Evolutionary conservation across 2,329 filamentous ascomycete species (phyloP).

Genomic region (Stagonosporopsis vannaccii): DNA sequence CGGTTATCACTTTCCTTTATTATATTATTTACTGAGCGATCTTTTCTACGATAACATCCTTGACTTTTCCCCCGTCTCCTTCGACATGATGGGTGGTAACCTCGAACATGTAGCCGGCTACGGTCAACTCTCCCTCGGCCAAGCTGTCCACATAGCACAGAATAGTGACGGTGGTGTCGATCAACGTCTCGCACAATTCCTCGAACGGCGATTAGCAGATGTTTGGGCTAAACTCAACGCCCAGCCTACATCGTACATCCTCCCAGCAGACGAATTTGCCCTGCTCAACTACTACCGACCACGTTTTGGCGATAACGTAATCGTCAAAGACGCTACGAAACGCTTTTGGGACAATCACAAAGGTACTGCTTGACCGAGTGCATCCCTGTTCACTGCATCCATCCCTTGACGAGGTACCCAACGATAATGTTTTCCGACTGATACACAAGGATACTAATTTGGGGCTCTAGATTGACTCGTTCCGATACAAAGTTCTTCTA

Average conservation of each 20-base stretch:
- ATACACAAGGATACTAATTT: neutral
- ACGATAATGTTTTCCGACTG: slow-evolving; percentile 1
- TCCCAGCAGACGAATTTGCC: slow-evolving; percentile 79
- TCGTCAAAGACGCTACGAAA: slow-evolving; percentile 61
- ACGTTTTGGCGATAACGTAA: slow-evolving; percentile 64
- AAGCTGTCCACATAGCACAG: slow-evolving; percentile 77
- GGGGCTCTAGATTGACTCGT: slow-evolving; percentile 10
- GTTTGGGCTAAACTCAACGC: slow-evolving; percentile 74
- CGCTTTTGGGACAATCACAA: slow-evolving; percentile 64
- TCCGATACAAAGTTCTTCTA: slow-evolving; percentile 17
- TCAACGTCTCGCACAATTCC: slow-evolving; percentile 66
- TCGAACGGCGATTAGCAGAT: slow-evolving; percentile 65
- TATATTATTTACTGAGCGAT: neutral
- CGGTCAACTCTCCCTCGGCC: slow-evolving; percentile 62
- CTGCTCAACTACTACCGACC: slow-evolving; percentile 85
- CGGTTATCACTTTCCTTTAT: slow-evolving; percentile 8
- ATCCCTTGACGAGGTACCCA: slow-evolving; percentile 17
- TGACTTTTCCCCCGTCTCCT: slow-evolving; percentile 32
- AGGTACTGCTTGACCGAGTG: slow-evolving; percentile 27
- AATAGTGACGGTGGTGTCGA: slow-evolving; percentile 75
- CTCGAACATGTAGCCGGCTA: slow-evolving; percentile 49
- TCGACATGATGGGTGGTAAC: slow-evolving; percentile 53
- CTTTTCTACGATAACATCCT: slow-evolving; percentile 4
- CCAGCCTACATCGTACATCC: slow-evolving; percentile 73
- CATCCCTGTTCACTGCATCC: slow-evolving; percentile 8